Conservation (phyloP, 1,139 yeast species). For the Magnusiomyces magnusii region DNA sequence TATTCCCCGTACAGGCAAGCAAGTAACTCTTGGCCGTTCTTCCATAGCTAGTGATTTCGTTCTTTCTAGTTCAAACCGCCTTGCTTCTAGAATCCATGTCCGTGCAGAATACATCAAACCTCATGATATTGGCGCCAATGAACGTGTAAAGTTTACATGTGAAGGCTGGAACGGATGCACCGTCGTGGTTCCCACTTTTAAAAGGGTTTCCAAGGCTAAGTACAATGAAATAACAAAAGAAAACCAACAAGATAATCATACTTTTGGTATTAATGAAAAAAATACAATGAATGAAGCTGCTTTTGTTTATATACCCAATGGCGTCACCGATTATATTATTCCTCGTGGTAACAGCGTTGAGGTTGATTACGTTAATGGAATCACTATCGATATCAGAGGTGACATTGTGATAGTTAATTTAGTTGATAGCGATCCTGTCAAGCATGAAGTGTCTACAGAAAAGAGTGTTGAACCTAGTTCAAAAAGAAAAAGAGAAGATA, state of each 20-base stretch:
- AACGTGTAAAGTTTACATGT: slow-evolving; percentile 42
- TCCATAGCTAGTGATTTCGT: slow-evolving; percentile 54
- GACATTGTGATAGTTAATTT: slow-evolving; percentile 49
- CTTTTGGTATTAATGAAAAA: background rate
- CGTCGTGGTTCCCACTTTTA: slow-evolving; percentile 46
- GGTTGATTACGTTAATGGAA: slow-evolving; percentile 49
- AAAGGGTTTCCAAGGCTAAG: slow-evolving; percentile 14
- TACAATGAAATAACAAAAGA: slow-evolving; percentile 20
- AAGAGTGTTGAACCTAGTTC: background rate
- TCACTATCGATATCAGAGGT: slow-evolving; percentile 55
- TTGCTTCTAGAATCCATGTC: slow-evolving; percentile 64
- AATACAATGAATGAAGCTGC: slow-evolving; percentile 15
- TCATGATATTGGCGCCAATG: background rate
- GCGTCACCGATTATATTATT: slow-evolving; percentile 34
- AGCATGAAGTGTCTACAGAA: background rate
- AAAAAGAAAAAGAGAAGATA: background rate
- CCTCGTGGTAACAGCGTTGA: slow-evolving; percentile 45
- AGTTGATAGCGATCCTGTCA: slow-evolving; percentile 33
- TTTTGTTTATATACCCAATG: slow-evolving; percentile 21
- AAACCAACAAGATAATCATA: slow-evolving; percentile 28
- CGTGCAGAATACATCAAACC: slow-evolving; percentile 29
- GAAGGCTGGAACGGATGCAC: slow-evolving; percentile 66
- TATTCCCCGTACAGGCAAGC: slow-evolving; percentile 30
- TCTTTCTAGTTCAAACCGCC: slow-evolving; percentile 47
- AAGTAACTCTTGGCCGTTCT: slow-evolving; percentile 53